phyloP scores from a whole-genome alignment of 352 stramenopile species.

The Pythium aquatile region DNA sequence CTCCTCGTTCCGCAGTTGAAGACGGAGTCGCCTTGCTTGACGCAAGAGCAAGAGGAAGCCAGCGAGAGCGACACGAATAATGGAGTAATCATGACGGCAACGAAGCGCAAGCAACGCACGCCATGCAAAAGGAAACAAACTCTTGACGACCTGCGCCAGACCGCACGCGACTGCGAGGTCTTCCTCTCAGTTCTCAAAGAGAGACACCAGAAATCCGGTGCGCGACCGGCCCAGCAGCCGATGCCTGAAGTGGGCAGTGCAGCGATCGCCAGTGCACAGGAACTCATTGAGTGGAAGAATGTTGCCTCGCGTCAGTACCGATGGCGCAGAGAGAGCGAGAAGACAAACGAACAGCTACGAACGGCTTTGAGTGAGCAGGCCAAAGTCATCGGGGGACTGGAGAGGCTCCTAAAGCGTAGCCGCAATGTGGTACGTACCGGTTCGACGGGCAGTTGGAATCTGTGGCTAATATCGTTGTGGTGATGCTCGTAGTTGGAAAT shows the following conservation, averaged over 20 bases:
- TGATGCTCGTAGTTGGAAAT: neutral
- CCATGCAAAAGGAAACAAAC: neutral
- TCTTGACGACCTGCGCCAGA: neutral
- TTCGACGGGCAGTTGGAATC: neutral
- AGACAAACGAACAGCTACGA: slow-evolving; percentile 5
- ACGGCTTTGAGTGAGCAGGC: neutral
- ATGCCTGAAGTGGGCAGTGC: neutral
- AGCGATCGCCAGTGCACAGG: neutral
- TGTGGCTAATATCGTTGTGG: neutral
- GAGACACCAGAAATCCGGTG: neutral
- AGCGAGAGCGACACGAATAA: neutral
- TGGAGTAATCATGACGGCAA: neutral
- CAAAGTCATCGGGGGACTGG: slow-evolving; percentile 6
- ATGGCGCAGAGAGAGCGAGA: slow-evolving; percentile 7
- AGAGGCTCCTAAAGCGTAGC: slow-evolving; percentile 6
- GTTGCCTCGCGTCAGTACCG: neutral
- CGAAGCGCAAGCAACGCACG: neutral
- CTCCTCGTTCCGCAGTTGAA: neutral
- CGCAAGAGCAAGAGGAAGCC: neutral
- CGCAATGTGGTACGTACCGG: slow-evolving; percentile 1
- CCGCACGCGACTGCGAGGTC: neutral
- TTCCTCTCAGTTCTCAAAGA: neutral
- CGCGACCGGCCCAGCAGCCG: neutral
- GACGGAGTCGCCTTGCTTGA: neutral
- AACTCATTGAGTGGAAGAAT: neutral